phyloP scores from a whole-genome alignment of 768 basidiomycete species.

The Mycena rebaudengoi region DNA sequence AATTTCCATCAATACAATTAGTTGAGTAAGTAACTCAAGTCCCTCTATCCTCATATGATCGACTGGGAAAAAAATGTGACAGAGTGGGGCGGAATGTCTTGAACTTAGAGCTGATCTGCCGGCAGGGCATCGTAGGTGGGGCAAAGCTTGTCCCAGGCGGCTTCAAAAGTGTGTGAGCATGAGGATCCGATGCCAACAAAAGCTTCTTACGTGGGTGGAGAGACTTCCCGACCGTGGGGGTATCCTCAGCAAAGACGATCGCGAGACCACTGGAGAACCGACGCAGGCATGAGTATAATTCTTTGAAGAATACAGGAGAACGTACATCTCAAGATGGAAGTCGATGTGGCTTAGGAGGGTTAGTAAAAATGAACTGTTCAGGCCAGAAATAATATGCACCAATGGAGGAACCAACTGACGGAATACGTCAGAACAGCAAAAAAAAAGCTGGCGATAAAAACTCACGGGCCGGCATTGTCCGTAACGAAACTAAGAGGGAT shows the following conservation, averaged over 20 bases:
- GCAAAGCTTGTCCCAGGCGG: constrained; percentile 15
- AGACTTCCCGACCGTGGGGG: constrained; percentile 13
- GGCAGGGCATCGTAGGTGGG: constrained; percentile 18
- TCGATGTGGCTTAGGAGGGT: constrained; percentile 35
- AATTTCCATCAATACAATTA: too few relatives aligned
- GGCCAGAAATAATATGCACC: background rate
- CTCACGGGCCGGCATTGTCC: constrained; percentile 62
- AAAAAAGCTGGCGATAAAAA: background rate
- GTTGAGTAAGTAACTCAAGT: too few relatives aligned
- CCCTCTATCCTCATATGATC: too few relatives aligned
- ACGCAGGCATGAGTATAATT: background rate
- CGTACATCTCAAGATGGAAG: constrained; percentile 40
- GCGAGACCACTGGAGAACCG: constrained; percentile 4
- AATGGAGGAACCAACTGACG: constrained; percentile 49
- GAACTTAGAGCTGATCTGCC: too few relatives aligned
- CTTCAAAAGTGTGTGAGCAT: background rate
- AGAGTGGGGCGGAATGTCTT: too few relatives aligned
- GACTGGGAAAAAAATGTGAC: too few relatives aligned
- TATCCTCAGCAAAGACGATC: constrained; percentile 17
- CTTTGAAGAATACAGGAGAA: background rate
- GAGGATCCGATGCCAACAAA: background rate
- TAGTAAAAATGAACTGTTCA: constrained; percentile 11
- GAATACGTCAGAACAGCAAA: background rate
- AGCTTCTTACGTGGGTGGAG: constrained; percentile 1
- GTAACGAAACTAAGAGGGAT: constrained; percentile 49